Conservation (phyloP, 2,329 filamentous ascomycete genomes). For the Decorospora gaudefroyi region DNA sequence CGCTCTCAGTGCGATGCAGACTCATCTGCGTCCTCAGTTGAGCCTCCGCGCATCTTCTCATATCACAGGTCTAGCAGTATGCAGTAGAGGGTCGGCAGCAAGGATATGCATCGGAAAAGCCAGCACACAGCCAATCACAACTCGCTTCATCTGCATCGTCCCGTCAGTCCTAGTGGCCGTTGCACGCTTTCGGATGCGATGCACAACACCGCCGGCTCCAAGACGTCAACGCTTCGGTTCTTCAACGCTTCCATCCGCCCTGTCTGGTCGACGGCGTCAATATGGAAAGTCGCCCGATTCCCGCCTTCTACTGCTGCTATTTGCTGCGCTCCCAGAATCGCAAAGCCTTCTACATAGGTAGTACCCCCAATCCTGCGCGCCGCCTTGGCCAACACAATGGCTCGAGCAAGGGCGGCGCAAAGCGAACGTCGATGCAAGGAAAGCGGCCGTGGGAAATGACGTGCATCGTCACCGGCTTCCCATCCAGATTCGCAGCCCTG, state of each 20-base stretch:
- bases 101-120: conserved; percentile 25
- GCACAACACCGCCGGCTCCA: conserved; percentile 20
- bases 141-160: conserved; percentile 11
- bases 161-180: conserved; percentile 23
- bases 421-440: conserved; percentile 67
- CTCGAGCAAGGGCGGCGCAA: conserved; percentile 76
- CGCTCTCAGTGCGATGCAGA: no score
- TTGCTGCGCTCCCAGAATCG: conserved; percentile 81
- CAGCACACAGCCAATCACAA: conserved; percentile 21
- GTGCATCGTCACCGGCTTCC: conserved; percentile 83
- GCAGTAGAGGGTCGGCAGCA: conserved; percentile 25
- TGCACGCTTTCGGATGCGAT: conserved; percentile 22
- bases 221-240: no score
- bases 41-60: not conserved
- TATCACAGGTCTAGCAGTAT: conserved; percentile 14
- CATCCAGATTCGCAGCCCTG: conserved; percentile 80
- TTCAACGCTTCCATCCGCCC: conserved; percentile 1
- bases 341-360: conserved; percentile 81
- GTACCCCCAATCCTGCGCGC: conserved; percentile 83
- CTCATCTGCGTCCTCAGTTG: not conserved
- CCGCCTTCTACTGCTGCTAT: conserved; percentile 92
- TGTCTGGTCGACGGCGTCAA: conserved; percentile 16
- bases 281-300: conserved; percentile 59
- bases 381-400: conserved; percentile 94
- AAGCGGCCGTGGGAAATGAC: conserved; percentile 83